Evolutionary conservation across 2,329 filamentous ascomycete species (phyloP).

Genomic region (Trichoderma hamatum): DNA sequence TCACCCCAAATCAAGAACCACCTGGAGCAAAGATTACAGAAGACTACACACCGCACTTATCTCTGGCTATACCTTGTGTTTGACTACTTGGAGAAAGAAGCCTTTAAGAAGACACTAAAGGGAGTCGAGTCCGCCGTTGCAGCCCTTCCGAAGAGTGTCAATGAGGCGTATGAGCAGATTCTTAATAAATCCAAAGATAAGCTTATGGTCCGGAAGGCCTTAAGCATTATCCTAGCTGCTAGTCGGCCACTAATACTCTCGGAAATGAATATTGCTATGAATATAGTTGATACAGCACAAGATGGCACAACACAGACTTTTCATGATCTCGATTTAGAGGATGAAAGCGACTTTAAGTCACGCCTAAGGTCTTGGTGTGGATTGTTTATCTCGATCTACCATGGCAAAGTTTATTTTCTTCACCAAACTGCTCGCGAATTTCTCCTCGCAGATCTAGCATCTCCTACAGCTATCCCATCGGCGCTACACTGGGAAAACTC

Average conservation of each 20-base stretch:
- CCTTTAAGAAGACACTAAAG: slow-evolving; percentile 32
- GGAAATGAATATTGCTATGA: slow-evolving; percentile 38
- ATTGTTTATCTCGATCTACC: slow-evolving; percentile 37
- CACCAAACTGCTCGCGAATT: slow-evolving; percentile 42
- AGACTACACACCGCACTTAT: slow-evolving; percentile 40
- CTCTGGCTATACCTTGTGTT: slow-evolving; percentile 45
- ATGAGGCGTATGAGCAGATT: slow-evolving; percentile 38
- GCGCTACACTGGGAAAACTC: slow-evolving; percentile 30
- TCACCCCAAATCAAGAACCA: slow-evolving; percentile 26
- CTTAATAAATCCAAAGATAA: slow-evolving; percentile 31
- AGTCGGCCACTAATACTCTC: slow-evolving; percentile 33
- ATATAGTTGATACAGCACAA: slow-evolving; percentile 29
- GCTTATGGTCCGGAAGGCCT: slow-evolving; percentile 27
- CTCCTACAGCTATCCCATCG: slow-evolving; percentile 15
- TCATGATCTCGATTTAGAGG: slow-evolving; percentile 32
- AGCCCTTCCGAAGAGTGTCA: slow-evolving; percentile 36
- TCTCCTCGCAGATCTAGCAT: slow-evolving; percentile 32
- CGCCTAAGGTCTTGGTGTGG: slow-evolving; percentile 35
- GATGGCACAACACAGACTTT: slow-evolving; percentile 26
- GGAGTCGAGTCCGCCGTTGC: slow-evolving; percentile 30
- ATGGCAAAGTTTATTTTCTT: slow-evolving; percentile 37
- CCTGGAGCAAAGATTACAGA: slow-evolving; percentile 31
- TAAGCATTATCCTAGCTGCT: slow-evolving; percentile 36
- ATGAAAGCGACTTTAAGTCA: slow-evolving; percentile 29
- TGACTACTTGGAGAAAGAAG: slow-evolving; percentile 34